Evolutionary conservation across 2,329 filamentous ascomycete species (phyloP), one percentile per base, ranked within the genome.

Genomic region (Thelonectria discophora): DNA sequence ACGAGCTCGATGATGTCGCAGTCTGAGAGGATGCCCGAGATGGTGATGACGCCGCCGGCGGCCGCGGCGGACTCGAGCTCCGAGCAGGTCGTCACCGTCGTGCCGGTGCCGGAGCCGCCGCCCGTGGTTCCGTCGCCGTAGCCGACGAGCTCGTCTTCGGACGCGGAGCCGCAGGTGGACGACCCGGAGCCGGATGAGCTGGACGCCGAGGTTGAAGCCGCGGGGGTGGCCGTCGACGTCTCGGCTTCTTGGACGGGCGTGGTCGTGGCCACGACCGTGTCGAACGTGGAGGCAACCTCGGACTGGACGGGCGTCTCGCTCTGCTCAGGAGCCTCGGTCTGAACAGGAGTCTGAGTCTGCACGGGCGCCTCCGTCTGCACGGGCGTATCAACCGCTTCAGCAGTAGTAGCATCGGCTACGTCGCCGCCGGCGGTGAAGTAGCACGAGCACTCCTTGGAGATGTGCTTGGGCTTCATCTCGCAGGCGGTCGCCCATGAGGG

Each of bases 1-100:
- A 74, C 73, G 42, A 84, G 73, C 43, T 77, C 75, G 62, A 84
- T 72, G 30, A 80, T 76, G 34, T 71, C 76, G 52, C 72, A 74
- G 48, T 75, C 77, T 39, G 65, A 71, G 39, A 83, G 76, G 40
- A 75, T 73, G 21, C 81, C 80, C 18, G 76, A 76, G 62, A 84
- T 73, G 58, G 78, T 75, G 49, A 82, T 75, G 51, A 84, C 81
- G 42, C 77, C 77, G 6, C 79, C 75, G 13, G 71, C 72, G 3
- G 71, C 65, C 32, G 76, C 76, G 45, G 79, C 79, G 6, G 74
- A 70, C 4, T 70, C 72, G 58, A 83, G 76, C 21, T 76, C 76
- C 8, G 77, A 74, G 69, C 80, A 79, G 46, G 78, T 78, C 2
- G 78, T 80, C 15, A 84, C 82, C 1, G 79, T 82, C 10, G 78